Conservation (phyloP, 2,329 filamentous ascomycete genomes). For the Apiospora malaysiana region DNA sequence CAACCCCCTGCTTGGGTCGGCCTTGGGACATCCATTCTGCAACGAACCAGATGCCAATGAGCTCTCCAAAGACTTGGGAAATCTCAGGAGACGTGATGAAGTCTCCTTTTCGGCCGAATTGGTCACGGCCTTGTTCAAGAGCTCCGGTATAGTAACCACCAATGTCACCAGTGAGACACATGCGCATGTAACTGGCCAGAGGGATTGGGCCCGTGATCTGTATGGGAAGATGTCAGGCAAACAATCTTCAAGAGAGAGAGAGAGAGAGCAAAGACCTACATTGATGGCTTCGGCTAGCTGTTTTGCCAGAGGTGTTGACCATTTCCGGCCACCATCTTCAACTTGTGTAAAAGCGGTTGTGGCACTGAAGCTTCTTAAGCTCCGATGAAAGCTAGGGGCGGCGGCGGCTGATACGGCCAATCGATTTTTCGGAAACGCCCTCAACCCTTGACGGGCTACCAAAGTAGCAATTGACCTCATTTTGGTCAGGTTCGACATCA, state of each 20-base stretch:
- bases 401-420: conserved; percentile 24
- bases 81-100: conserved; percentile 98
- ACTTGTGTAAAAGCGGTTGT: conserved; percentile 35
- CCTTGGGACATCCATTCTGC: conserved; percentile 97
- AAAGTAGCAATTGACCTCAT: conserved; percentile 36
- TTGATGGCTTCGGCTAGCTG: conserved; percentile 85
- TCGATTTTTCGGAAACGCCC: conserved; percentile 27
- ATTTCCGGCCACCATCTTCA: conserved; percentile 62
- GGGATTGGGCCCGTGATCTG: conserved; percentile 85
- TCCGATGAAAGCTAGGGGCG: conserved; percentile 23
- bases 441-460: conserved; percentile 33
- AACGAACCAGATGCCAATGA: conserved; percentile 93
- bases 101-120: conserved; percentile 92
- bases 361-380: conserved; percentile 35
- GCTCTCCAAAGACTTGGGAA: conserved; percentile 94
- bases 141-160: conserved; percentile 93
- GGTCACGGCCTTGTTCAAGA: conserved; percentile 72
- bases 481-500: conserved; percentile 11
- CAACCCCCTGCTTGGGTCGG: conserved; percentile 72
- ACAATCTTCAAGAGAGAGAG: neutral
- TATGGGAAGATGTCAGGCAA: neutral
- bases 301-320: conserved; percentile 93
- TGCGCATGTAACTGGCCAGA: conserved; percentile 95
- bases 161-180: conserved; percentile 90
- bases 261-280: conserved; percentile 53